Conservation (phyloP, 2,329 filamentous ascomycete genomes). For the Trichothecium sympodiale region DNA sequence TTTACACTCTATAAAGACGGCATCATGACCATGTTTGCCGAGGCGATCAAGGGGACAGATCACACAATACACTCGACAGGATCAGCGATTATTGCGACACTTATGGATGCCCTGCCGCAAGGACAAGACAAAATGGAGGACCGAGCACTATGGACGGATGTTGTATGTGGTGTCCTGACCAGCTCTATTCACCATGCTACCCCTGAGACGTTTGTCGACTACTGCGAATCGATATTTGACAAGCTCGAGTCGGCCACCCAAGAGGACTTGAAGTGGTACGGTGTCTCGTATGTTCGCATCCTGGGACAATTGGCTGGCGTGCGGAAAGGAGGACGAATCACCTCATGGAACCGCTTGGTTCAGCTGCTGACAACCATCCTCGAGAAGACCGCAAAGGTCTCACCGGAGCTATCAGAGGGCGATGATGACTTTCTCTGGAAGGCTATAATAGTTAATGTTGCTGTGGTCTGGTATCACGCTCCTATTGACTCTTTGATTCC, state of each 20-base stretch:
- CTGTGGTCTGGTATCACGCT: constrained; percentile 63
- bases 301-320: constrained; percentile 65
- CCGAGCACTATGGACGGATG: constrained; percentile 44
- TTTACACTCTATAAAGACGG: constrained; percentile 70
- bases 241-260: constrained; percentile 26
- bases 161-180: constrained; percentile 66
- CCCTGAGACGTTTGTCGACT: constrained; percentile 57
- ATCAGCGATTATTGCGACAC: constrained; percentile 36
- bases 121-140: constrained; percentile 21
- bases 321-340: constrained; percentile 67
- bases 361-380: constrained; percentile 43
- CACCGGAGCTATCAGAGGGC: constrained; percentile 21
- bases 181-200: constrained; percentile 77
- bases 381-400: constrained; percentile 29
- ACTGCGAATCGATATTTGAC: constrained; percentile 52
- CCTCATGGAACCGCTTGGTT: constrained; percentile 58
- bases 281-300: constrained; percentile 42
- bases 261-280: constrained; percentile 21
- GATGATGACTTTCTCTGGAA: constrained; percentile 41
- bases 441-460: constrained; percentile 41
- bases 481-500: constrained; percentile 71
- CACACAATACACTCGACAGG: constrained; percentile 49
- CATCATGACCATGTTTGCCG: constrained; percentile 83
- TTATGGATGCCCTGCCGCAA: constrained; percentile 40
- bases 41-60: constrained; percentile 59